Evolutionary conservation across 2,329 filamentous ascomycete genomes (phyloP), one percentile per base, ranked within the genome.

Genomic region (Sordariomycetes sp.): DNA sequence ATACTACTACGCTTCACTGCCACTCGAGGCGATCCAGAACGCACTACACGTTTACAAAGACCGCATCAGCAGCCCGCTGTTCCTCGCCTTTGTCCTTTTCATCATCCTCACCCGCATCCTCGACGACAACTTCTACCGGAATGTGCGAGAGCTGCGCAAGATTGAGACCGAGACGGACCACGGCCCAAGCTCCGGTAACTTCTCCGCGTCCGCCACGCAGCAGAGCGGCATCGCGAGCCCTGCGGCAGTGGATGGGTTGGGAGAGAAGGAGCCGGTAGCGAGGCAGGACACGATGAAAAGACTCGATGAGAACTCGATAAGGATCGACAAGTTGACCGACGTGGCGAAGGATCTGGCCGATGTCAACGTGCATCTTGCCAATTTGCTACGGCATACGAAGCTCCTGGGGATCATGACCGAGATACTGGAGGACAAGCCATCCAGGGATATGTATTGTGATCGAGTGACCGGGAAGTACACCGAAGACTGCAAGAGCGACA

Each of bases 311-410:
- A 45, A 53, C n/a, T n/a, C 10, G 3, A 20, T 39, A 6, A 42
- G 53, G 15, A 58, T 60, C 17, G 22, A 58, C 25, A 24, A 58
- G 32, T 25, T 60, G n/a, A 57, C 56, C 15, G 17, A n/a, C 10
- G 59, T 57, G n/a, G 53, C 59, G n/a, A 53, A 56, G 59, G 22
- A 58, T 5, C 48, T 60, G 17, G 59, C 59, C 28, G 42, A 51
- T 24, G 52, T 39, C 13, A 57, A 58, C 28, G 59, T 60, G 36
- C 59, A 60, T 52, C 45, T 60, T 2, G 56, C 56, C 8, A 60
- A 60, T 25, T 57, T 60, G 10, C 50, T 51, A n/a, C 56, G 59
- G 20, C 59, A 60, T 39, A 56, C 51, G 25, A 42, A 45, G 45
- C 57, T 58, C 22, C 54, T 60, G 17, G 54, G 39, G 28, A 15